Base-by-base conservation (phyloP, 208 protist species). In the Trypanosomatidae sp. region DNA sequence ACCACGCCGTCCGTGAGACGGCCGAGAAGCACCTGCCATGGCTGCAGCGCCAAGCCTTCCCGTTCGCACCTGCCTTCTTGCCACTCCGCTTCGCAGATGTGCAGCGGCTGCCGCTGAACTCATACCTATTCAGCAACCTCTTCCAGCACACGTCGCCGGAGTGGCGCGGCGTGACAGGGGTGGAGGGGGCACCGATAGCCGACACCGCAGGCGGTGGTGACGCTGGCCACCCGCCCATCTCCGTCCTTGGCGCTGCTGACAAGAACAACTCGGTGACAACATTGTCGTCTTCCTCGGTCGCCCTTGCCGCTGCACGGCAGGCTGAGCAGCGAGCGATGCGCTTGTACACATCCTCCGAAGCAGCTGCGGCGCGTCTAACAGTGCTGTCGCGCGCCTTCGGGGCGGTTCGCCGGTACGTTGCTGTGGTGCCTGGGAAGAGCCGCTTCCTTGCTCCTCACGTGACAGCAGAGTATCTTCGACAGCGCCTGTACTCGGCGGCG, bases 121-220 rank as follows among this genome's bases (percentile, higher is more conserved):
- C 87, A 7, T 95, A 97, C 66, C 74, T 97, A 36, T 95, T 91
- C 71, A 92, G 88, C 77, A 79, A 80, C 36, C 46, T 89, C 5
- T 91, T 96, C 68, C 76, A 62, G 12, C 71, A 71, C 66, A 36
- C 55, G 19, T 73, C 77, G 8, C 43, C 66, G 9, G 68, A 71
- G 19, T 43, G 73, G 43, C 73, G 65, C 69, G 59, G 75, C 58
- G 50, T 58, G 8, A 53, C 47, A 1, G 52, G 66, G 13, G 73
- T 62, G 64, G 72, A 82, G 28, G 70, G 62, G 25, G n/a, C 64
- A 28, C 5, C 44, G 25, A 65, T n/a, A 9, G 9, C n/a, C 22
- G 44, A 47, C 9, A 4, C 43, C 25, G 30, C 46, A 7, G 52
- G 17, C 25, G 33, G 65, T 30, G 66, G 55, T 49, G 53, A 56